Evolutionary conservation across 441 rosid genomes (phyloP).

Genomic region (Pelargonium citronellum): DNA sequence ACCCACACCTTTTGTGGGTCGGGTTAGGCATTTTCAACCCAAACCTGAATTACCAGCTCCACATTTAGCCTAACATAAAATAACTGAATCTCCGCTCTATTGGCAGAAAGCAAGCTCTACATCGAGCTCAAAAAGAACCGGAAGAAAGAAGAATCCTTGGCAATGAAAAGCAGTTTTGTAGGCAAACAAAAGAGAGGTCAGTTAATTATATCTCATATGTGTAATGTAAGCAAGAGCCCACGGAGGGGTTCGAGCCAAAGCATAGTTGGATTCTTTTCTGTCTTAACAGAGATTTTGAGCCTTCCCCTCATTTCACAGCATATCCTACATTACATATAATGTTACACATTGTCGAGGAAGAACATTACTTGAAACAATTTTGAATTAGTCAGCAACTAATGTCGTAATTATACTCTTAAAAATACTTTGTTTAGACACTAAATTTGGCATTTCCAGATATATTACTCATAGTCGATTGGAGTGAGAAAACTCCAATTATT

Average conservation of each 20-base stretch:
- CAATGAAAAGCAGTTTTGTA: conserved; percentile 28
- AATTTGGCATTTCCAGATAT: no score
- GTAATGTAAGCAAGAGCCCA: not conserved
- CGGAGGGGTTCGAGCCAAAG: not conserved
- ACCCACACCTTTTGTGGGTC: no score
- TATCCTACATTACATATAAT: not conserved
- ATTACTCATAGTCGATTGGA: no score
- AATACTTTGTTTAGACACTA: no score
- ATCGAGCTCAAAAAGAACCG: conserved; percentile 40
- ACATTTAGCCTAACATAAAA: not conserved
- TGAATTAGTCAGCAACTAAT: not conserved
- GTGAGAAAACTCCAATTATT: no score
- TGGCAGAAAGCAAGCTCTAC: conserved; percentile 64
- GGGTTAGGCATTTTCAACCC: no score
- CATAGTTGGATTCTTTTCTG: not conserved
- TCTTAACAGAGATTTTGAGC: not conserved
- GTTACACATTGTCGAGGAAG: not conserved
- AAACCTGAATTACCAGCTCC: not conserved
- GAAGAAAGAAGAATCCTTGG: conserved; percentile 81
- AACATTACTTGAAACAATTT: not conserved
- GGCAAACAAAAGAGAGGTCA: conserved; percentile 18
- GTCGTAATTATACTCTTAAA: no score
- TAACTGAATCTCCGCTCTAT: not conserved
- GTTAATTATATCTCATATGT: not conserved
- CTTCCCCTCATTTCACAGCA: not conserved